Conservation (phyloP, 1,284 basidiomycete genomes). For the Ustilago esculenta region DNA sequence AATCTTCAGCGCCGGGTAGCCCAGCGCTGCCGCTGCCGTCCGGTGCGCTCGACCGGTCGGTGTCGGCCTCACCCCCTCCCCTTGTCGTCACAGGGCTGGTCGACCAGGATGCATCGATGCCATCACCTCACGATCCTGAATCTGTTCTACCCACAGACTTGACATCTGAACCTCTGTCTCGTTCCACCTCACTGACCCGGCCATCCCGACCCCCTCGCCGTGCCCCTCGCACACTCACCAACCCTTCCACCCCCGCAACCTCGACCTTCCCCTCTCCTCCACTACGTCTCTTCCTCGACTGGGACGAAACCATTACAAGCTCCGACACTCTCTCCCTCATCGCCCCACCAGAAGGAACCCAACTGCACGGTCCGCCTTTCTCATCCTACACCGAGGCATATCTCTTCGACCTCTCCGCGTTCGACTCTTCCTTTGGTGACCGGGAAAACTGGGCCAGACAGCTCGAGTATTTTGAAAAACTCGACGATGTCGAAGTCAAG, state of each 20-base stretch:
- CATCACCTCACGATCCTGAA: not conserved
- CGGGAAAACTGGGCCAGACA: conserved; percentile 23
- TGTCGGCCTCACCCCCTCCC: not conserved
- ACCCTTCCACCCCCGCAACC: not conserved
- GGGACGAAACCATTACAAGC: conserved; percentile 64
- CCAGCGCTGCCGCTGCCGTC: not conserved
- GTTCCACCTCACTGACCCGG: conserved; percentile 18
- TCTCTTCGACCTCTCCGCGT: conserved; percentile 32
- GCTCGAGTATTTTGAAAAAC: conserved; percentile 26
- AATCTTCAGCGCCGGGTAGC: not conserved
- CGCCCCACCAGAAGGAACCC: conserved; percentile 37
- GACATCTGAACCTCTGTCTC: conserved; percentile 4
- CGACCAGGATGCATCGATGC: not conserved
- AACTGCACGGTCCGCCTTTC: conserved; percentile 37
- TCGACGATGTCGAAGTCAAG: conserved; percentile 47
- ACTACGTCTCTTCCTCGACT: conserved; percentile 57
- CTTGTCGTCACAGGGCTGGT: not conserved
- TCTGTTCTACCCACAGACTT: conserved; percentile 6
- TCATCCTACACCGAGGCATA: conserved; percentile 50
- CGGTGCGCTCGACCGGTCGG: too few species aligned
- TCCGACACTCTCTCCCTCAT: conserved; percentile 60
- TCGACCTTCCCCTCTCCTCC: not conserved
- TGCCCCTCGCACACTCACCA: not conserved
- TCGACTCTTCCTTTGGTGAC: conserved; percentile 10
- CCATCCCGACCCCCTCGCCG: conserved; percentile 36